These are phyloP conservation scores for barrel medic (Medicago truncatula) DNA, from an alignment of 306 rosid species.

Conservation along the genomic window MtrunA17r5.0-ANR NC_053046.1:16161501-16162000, in stretches of 20 bases:
- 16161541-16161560: constrained; percentile 17
- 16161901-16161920: neutral
- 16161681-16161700: neutral
- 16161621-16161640: neutral
- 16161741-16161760: neutral
- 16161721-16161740: neutral
- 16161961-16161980: neutral
- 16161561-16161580: neutral
- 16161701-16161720: neutral
- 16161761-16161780: neutral
- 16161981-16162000: neutral
- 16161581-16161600: neutral
- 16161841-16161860: neutral
- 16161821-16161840: neutral
- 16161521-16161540: constrained; percentile 18
- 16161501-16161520: neutral
- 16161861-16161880: neutral
- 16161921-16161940: neutral
- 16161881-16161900: neutral
- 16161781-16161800: neutral
- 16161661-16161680: neutral
- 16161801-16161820: neutral
- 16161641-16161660: neutral
- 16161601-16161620: neutral
- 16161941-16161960: neutral